These are phyloP conservation scores for Wickerhamiella nectarea DNA, from an alignment of 805 yeast species.

Conservation along the genomic window DNA sequence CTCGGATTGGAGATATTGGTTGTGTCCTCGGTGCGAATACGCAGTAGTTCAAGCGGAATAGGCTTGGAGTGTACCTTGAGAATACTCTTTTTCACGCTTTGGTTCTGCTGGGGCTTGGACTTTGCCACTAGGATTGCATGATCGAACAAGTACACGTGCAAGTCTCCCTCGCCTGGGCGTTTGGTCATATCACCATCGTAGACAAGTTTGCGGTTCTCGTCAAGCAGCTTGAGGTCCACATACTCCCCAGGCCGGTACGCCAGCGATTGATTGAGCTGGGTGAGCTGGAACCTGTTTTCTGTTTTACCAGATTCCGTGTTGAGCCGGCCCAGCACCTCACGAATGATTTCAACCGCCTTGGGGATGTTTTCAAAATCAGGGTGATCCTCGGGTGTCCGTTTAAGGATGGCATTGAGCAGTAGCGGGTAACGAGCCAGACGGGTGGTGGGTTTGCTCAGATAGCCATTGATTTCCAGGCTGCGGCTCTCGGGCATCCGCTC, in stretches of 20 bases:
- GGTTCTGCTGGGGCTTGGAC: constrained; percentile 51
- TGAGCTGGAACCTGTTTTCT: constrained; percentile 79
- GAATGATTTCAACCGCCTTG: constrained; percentile 61
- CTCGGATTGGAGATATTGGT: background rate
- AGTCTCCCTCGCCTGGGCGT: constrained; percentile 60
- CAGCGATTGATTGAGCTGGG: constrained; percentile 72
- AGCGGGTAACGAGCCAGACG: constrained; percentile 91
- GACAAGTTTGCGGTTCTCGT: constrained; percentile 65
- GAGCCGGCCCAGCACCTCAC: constrained; percentile 60
- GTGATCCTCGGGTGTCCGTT: constrained; percentile 62
- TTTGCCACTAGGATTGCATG: constrained; percentile 77
- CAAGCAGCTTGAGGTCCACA: constrained; percentile 71
- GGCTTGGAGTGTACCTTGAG: constrained; percentile 85
- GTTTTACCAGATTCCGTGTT: constrained; percentile 87
- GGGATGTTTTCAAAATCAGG: constrained; percentile 58
- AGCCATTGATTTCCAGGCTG: constrained; percentile 83
- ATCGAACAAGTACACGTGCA: constrained; percentile 78
- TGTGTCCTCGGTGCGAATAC: constrained; percentile 25
- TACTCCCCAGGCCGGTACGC: constrained; percentile 71
- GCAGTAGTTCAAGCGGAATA: constrained; percentile 63
- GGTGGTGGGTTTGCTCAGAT: constrained; percentile 87
- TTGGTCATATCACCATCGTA: constrained; percentile 67
- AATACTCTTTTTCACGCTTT: constrained; percentile 63
- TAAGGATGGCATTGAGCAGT: constrained; percentile 65
- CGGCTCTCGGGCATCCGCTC: constrained; percentile 74